These are phyloP conservation scores for Rosa chinensis DNA, from an alignment of 306 rosid genomes.

Conservation along the genomic window DNA sequence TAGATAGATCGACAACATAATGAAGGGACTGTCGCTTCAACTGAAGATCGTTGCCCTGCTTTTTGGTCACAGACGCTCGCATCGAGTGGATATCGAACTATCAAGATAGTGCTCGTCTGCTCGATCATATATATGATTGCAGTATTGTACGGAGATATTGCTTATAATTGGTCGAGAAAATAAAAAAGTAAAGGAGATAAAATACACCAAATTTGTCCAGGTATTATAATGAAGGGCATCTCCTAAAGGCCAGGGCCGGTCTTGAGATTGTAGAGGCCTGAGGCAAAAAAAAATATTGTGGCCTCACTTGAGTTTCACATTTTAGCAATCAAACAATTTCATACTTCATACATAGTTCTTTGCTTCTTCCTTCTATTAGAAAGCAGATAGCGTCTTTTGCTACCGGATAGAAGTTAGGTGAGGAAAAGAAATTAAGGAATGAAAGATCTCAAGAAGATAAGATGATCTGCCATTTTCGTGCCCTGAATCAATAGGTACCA, in stretches of 20 bases:
- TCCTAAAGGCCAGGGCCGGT: no score
- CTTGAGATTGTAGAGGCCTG: no score
- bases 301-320: no score
- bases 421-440: not conserved
- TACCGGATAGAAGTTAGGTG: no score
- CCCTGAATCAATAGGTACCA: not conserved
- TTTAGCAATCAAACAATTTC: no score
- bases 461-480: not conserved
- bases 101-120: not conserved
- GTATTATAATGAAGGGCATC: no score
- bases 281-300: no score
- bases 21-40: not conserved
- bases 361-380: not conserved
- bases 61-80: not conserved
- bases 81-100: not conserved
- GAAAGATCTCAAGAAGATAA: not conserved
- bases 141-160: not conserved
- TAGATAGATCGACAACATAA: not conserved
- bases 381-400: not conserved
- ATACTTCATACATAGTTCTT: not conserved
- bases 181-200: not conserved
- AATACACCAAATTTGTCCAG: not conserved
- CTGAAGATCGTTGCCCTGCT: not conserved
- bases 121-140: not conserved
- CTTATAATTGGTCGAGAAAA: not conserved